A percentile compares a stretch with the other conserved stretches of the same genome.
Conservation (phyloP, 208 protist species). For the Trypanosomatidae sp. region DNA sequence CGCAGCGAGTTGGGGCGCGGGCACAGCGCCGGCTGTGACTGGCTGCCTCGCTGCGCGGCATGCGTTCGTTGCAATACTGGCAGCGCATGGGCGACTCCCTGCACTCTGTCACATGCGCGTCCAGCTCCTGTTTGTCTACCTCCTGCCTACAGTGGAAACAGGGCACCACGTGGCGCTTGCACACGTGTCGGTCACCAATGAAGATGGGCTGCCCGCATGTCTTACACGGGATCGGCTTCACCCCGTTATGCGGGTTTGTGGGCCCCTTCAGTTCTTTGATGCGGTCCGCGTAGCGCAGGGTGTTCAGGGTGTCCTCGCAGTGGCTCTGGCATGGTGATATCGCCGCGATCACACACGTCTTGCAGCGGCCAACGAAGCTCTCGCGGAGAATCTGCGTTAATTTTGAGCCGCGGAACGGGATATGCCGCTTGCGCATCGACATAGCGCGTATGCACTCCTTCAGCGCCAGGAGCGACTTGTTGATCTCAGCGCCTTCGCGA, state of each 20-base stretch:
- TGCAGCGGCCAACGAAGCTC: conserved; percentile 93
- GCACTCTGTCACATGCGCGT: conserved; percentile 70
- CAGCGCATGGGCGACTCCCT: conserved; percentile 62
- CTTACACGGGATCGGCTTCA: conserved; percentile 57
- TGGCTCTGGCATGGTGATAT: conserved; percentile 85
- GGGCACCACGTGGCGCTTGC: conserved; percentile 46
- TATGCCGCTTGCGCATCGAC: conserved; percentile 88
- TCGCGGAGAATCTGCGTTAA: conserved; percentile 96
- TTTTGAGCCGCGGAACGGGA: conserved; percentile 96
- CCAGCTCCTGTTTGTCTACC: conserved; percentile 71
- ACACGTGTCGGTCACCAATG: conserved; percentile 68
- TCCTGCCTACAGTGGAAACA: conserved; percentile 74
- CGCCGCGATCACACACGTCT: conserved; percentile 94
- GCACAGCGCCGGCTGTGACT: conserved; percentile 62
- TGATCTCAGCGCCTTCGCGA: conserved; percentile 96
- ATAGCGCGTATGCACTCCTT: conserved; percentile 98
- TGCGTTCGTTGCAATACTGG: conserved; percentile 68
- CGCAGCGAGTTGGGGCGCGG: conserved; percentile 60
- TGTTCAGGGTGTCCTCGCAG: conserved; percentile 97
- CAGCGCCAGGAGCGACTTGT: conserved; percentile 97
- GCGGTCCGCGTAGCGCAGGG: conserved; percentile 95
- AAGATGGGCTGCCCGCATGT: conserved; percentile 76
- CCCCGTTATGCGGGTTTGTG: conserved; percentile 19
- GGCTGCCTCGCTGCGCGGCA: conserved; percentile 51
- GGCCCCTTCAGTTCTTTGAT: conserved; percentile 88